A percentile compares a stretch with the other conserved stretches of the same genome.
Conservation (phyloP, 225 moss, liverwort and hornwort species). For the Takakia lepidozioides region DNA sequence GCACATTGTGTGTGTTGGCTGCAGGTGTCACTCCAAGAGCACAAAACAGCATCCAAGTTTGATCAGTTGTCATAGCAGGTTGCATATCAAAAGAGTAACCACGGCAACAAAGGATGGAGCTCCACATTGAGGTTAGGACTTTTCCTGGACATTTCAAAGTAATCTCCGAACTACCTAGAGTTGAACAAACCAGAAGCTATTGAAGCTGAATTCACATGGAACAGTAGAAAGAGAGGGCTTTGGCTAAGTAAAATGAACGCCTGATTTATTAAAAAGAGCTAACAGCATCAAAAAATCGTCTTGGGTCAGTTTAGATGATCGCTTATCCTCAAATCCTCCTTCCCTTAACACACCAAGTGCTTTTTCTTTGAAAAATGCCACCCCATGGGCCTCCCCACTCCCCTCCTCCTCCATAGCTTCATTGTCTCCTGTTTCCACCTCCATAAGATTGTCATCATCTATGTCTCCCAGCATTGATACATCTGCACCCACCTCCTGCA, state of each 20-base stretch:
- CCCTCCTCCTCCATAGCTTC: conserved; percentile 53
- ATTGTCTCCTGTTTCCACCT: conserved; percentile 42
- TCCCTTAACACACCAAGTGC: conserved; percentile 48
- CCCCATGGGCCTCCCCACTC: conserved; percentile 20
- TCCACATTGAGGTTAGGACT: no score
- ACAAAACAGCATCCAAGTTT: no score
- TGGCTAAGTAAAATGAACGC: conserved; percentile 62
- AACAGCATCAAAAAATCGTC: conserved; percentile 49
- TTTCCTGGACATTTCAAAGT: no score
- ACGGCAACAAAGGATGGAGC: no score
- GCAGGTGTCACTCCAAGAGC: no score
- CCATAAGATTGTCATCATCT: conserved; percentile 55
- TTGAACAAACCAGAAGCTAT: no score
- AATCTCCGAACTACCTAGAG: no score
- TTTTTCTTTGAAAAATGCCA: conserved; percentile 53
- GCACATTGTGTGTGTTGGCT: no score
- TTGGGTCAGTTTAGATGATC: conserved; percentile 79
- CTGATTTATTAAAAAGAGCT: conserved; percentile 76
- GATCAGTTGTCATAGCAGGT: no score
- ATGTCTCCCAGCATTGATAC: conserved; percentile 55
- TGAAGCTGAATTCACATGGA: no score
- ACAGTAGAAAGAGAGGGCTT: background rate
- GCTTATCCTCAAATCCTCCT: conserved; percentile 64
- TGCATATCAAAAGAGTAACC: no score
- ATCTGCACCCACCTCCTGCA: conserved; percentile 18